Evolutionary conservation across 1,284 basidiomycete genomes (phyloP).

Genomic region (Sporisorium exsertum): DNA sequence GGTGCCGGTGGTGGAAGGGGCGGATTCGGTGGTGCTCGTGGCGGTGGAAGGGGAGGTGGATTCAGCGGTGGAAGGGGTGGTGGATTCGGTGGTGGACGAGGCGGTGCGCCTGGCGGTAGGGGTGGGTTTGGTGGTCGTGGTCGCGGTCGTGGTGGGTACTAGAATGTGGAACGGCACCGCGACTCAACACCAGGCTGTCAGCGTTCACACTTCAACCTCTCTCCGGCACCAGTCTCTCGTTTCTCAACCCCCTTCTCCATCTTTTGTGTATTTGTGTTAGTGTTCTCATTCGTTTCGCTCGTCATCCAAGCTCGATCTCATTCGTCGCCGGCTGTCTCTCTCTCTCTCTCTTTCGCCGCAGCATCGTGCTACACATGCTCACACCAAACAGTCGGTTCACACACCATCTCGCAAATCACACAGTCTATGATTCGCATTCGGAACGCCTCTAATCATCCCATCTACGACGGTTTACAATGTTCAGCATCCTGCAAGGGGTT

Average conservation of each 20-base stretch:
- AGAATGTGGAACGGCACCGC: not conserved
- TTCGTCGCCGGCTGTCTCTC: not conserved
- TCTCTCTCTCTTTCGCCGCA: no score
- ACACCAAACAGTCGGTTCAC: no score
- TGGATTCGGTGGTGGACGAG: slow-evolving; percentile 58
- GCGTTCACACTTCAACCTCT: no score
- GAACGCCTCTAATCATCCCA: not conserved
- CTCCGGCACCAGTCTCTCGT: not conserved
- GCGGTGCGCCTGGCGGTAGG: slow-evolving; percentile 22
- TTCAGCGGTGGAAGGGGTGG: slow-evolving; percentile 65
- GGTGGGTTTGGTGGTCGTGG: slow-evolving; percentile 49
- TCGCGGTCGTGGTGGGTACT: slow-evolving; percentile 60
- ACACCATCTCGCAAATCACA: not conserved
- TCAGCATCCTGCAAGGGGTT: slow-evolving; percentile 52
- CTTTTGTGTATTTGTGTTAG: slow-evolving; percentile 21
- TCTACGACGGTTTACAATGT: slow-evolving; percentile 34
- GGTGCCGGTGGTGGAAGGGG: slow-evolving; percentile 42
- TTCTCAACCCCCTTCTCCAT: not conserved
- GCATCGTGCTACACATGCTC: no score
- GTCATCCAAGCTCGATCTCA: slow-evolving; percentile 1
- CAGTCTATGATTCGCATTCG: slow-evolving; percentile 10
- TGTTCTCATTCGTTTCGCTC: slow-evolving; percentile 13
- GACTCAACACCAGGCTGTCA: not conserved
- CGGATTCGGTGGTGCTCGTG: slow-evolving; percentile 64
- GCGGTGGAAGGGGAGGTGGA: slow-evolving; percentile 52